Evolutionary conservation across 805 yeast genomes (phyloP).

Genomic region (Teunomyces pallodes): DNA sequence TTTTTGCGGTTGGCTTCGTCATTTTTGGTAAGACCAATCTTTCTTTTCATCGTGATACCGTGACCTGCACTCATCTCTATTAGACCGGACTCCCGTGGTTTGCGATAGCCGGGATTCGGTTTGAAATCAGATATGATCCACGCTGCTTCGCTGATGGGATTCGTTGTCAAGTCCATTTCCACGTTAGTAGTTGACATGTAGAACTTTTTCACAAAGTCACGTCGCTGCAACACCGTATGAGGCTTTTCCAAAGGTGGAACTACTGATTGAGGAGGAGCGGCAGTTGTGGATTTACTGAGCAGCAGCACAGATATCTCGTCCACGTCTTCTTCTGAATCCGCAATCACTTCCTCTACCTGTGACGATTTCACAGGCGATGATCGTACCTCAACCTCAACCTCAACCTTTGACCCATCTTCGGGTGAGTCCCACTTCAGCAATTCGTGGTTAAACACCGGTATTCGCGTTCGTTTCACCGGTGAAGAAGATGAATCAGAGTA

Average conservation of each 20-base stretch:
- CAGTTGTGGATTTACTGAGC: background rate
- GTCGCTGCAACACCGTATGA: conserved; percentile 32
- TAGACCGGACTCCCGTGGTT: conserved; percentile 2
- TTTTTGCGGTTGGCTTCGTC: conserved; percentile 14
- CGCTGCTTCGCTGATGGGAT: conserved; percentile 35
- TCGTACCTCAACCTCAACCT: background rate
- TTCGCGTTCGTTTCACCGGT: background rate
- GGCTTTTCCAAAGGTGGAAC: conserved; percentile 10
- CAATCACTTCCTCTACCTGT: conserved; percentile 5
- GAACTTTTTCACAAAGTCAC: conserved; percentile 26
- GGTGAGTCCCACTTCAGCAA: conserved; percentile 16
- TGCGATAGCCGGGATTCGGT: conserved; percentile 23
- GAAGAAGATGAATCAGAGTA: conserved; percentile 1
- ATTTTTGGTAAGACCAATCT: conserved; percentile 13
- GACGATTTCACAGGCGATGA: conserved; percentile 1
- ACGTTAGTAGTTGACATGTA: conserved; percentile 19
- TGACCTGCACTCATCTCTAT: conserved; percentile 8
- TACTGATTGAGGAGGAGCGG: background rate
- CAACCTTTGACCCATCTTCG: conserved; percentile 3
- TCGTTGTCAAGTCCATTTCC: conserved; percentile 22
- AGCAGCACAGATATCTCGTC: conserved; percentile 13
- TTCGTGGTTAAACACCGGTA: background rate
- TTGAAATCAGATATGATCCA: conserved; percentile 40
- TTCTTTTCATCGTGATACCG: conserved; percentile 8
- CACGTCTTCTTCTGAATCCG: conserved; percentile 25